phyloP scores from a whole-genome alignment of 2,329 filamentous ascomycete species.

The Fusarium decemcellulare region DNA sequence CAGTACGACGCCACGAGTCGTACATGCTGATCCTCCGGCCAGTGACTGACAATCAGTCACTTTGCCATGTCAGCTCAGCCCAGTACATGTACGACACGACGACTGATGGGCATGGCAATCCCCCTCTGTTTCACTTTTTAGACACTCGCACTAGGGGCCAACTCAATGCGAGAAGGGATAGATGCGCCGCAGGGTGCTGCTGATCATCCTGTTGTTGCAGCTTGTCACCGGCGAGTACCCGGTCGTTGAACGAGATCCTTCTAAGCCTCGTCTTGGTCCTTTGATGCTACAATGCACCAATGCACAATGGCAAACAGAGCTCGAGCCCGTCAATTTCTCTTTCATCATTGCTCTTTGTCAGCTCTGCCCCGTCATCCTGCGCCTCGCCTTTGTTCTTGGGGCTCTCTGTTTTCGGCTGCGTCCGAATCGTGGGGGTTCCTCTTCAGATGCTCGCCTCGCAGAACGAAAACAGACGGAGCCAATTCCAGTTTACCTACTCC shows the following conservation, averaged over 20 bases:
- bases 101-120: constrained; percentile 35
- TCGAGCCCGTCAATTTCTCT: constrained; percentile 24
- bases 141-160: constrained; percentile 22
- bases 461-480: background rate
- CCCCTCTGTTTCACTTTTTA: constrained; percentile 35
- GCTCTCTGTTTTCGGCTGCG: constrained; percentile 27
- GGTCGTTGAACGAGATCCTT: constrained; percentile 9
- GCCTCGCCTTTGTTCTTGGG: constrained; percentile 14
- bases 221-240: constrained; percentile 33
- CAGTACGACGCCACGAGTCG: constrained; percentile 7
- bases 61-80: constrained; percentile 18
- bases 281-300: constrained; percentile 32
- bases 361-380: constrained; percentile 1
- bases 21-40: constrained; percentile 33
- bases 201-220: constrained; percentile 30
- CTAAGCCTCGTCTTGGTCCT: constrained; percentile 30
- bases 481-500: constrained; percentile 34
- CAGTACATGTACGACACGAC: constrained; percentile 24
- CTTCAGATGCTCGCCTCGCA: constrained; percentile 29
- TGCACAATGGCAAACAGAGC: constrained; percentile 26
- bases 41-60: constrained; percentile 44
- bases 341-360: constrained; percentile 26
- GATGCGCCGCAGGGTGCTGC: constrained; percentile 34
- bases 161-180: constrained; percentile 38
- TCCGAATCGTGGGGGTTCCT: constrained; percentile 40